Evolutionary conservation across 169 alveolate genomes (phyloP), one percentile per base, ranked within the genome.

Genomic region (Plasmodium vivax): DNA sequence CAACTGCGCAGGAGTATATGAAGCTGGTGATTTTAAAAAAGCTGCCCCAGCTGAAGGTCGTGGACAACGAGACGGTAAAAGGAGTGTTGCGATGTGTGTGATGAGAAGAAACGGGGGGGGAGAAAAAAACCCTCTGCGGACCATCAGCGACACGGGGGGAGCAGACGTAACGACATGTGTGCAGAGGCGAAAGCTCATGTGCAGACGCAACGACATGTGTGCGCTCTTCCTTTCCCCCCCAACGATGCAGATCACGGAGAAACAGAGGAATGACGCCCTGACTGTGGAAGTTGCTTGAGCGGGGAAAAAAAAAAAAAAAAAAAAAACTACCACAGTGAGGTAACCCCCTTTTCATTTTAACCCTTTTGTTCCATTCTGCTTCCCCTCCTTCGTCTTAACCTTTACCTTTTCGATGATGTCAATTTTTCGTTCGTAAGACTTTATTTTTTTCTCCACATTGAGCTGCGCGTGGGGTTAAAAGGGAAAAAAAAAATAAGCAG

Each of bases 31-130:
- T 85, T 85, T 58, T 85, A 58, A 85, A 85, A 77, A 85, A 85
- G 68, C 30, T 85, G 27, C 93, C 93, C 2, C 93, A 85, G 71
- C 45, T 85, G 41, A 85, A 85, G 47, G 56, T 85, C 1, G 93
- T 85, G 10, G 93, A 85, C 85, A 85, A 85, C 71, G 93, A 85
- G 9, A 85, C 93, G 68, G 93, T 85, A 85, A 12, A 10, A 32
- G 77, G 41, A 12, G 54, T 12, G n/a, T 23, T 12, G 38, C 32
- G 51, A 19, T 14, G 36, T 82, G 41, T n/a, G 2, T 51, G n/a
- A 36, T 30, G 19, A 47, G 23, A 45, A 32, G 7, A 72, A 73
- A 85, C 73, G 16, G 41, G 41, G n/a, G 62, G 58, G 38, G 32
- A 36, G 19, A 36, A 36, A 81, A 81, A 43, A 38, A 81, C 9